A percentile compares a stretch with the other conserved stretches of the same genome.
These are phyloP conservation scores for Tuctoria greenei DNA, from an alignment of 176 grass and related monocot genomes.

Conservation along the genomic window DNA sequence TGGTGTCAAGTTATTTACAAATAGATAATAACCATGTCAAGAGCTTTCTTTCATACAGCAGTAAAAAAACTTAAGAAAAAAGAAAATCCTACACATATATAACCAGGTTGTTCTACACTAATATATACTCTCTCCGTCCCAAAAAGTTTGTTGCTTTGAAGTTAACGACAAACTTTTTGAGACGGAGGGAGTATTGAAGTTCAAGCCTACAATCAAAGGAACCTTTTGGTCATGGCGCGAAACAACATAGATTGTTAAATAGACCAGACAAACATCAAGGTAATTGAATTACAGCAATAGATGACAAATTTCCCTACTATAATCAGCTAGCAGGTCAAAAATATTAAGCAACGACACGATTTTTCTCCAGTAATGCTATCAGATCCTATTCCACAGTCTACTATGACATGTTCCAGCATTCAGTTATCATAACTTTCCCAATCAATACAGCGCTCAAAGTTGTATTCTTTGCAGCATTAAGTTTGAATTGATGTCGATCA, in stretches of 20 bases:
- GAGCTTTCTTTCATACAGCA: background rate
- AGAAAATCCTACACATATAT: background rate
- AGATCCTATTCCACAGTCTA: background rate
- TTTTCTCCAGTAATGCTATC: background rate
- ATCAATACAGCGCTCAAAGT: constrained; percentile 25
- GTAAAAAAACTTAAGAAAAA: background rate
- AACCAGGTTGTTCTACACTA: background rate
- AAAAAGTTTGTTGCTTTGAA: too few species aligned
- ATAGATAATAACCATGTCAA: too few species aligned
- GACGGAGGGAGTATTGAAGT: too few species aligned
- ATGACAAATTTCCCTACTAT: background rate
- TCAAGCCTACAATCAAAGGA: background rate
- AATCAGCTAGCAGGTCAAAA: background rate
- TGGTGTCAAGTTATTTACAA: background rate
- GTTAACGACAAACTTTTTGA: too few species aligned
- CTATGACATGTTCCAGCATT: constrained; percentile 9
- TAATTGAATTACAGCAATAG: background rate
- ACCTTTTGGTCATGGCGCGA: background rate
- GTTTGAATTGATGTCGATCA: constrained; percentile 13
- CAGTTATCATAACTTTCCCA: background rate
- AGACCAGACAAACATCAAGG: background rate
- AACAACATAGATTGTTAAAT: background rate
- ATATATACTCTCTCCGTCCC: too few species aligned
- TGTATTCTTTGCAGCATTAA: constrained; percentile 8
- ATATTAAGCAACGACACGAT: background rate